These are phyloP conservation scores for Ilex asprella DNA, from an alignment of 257 asterid species.

Conservation along the genomic window DNA sequence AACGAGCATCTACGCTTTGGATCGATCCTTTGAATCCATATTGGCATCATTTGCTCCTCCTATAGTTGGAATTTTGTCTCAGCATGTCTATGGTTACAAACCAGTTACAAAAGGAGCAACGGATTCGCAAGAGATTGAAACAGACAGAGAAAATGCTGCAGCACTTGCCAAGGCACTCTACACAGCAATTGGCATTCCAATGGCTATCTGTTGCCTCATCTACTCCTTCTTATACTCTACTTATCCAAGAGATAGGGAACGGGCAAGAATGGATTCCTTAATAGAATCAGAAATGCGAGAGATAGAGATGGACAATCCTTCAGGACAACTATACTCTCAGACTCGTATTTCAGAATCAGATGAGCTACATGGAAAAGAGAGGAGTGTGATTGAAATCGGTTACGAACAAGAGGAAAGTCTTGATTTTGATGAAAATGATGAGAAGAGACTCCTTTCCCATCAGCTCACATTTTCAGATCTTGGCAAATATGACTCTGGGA, in stretches of 20 bases:
- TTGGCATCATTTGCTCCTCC: constrained; percentile 91
- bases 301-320: constrained; percentile 26
- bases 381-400: constrained; percentile 31
- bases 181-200: constrained; percentile 85
- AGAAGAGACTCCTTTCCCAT: constrained; percentile 38
- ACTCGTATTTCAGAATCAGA: constrained; percentile 21
- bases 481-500: constrained; percentile 11
- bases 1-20: constrained; percentile 77
- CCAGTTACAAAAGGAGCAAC: constrained; percentile 43
- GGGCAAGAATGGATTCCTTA: constrained; percentile 72
- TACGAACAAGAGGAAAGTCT: constrained; percentile 26
- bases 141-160: constrained; percentile 70
- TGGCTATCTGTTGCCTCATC: constrained; percentile 56
- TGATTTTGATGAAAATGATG: constrained; percentile 43
- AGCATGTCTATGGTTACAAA: constrained; percentile 58
- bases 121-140: constrained; percentile 32
- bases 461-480: constrained; percentile 21
- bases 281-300: constrained; percentile 51
- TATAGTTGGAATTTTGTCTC: constrained; percentile 66
- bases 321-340: constrained; percentile 21
- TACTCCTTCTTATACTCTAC: constrained; percentile 76
- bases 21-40: constrained; percentile 73
- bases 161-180: constrained; percentile 93
- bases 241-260: constrained; percentile 74
- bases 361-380: constrained; percentile 21